Base-by-base conservation (phyloP, 2,329 filamentous ascomycete species). In the Aspergillus neoniger region DNA sequence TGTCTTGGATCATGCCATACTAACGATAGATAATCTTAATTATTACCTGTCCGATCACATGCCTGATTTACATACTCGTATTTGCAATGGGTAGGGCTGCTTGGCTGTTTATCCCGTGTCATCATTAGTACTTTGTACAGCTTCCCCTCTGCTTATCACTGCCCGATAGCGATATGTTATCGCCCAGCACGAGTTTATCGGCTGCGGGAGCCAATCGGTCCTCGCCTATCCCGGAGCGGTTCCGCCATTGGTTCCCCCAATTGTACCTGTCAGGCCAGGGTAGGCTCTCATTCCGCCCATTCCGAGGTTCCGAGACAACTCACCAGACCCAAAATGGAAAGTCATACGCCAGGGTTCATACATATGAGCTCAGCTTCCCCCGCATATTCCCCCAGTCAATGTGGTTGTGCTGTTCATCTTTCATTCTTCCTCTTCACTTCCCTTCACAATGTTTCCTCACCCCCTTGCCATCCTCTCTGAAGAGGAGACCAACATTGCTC, bases 391-490 rank as follows among this genome's bases (percentile, higher is more conserved):
- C 38, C 12, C 15, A 25, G 15, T 44, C 19, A 32, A 23, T 44
- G 5, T 55, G 23, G 41, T 30, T 41, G 7, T 48, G 39, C n/a
- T 39, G 15, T 38, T 36, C 41, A 21, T 32, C 38, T 32, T 57
- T 30, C 15, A 10, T 32, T 43, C 4, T 8, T 15, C 21, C 47
- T 54, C 21, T 17, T 28, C 23, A 21, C 5, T 17, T 43, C 19
- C n/a, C 19, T 25, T 50, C 25, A 60, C 36, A 47, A 73, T 75
- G 69, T 43, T 64, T n/a, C 65, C 67, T 49, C 74, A 76, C 49
- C 74, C 74, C 8, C 69, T 76, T 9, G 64, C 71, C 25, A 72
- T 72, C 48, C 73, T 76, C 63, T 74, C 73, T 10, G 67, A 69
- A 49, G 65, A 65, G 30, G 74, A 76, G 62, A 74, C 69, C 39